Base-by-base conservation (phyloP, 1,284 basidiomycete genomes). In the Cutaneotrichosporon sp. region DNA sequence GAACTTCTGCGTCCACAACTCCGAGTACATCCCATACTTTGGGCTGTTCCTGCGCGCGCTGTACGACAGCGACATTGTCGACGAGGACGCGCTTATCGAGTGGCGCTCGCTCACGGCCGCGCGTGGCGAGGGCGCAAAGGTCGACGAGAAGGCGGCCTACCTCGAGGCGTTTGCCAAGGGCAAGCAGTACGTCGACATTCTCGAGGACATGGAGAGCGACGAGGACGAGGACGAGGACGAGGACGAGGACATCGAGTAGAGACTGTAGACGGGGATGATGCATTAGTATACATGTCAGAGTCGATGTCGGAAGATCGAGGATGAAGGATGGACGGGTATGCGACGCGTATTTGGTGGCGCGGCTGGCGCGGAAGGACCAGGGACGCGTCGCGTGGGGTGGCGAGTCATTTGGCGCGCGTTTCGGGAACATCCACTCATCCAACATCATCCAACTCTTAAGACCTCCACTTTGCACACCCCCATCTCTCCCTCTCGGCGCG, bases 31-130 rank as follows among this genome's bases (percentile, higher is more conserved):
- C 11, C 72, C 72, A 5, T 76, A 68, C 69, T 80, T 78, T 61
- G 74, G 74, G 8, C 67, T 77, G n/a, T 66, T 80, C 52, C 68
- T 81, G 5, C 69, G 77, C 29, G 74, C 74, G 22, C 65, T 79
- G 51, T 82, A 81, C 67, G 76, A 81, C 63, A 65, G 70, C 11
- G 81, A 82, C 54, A 59, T 79, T 7, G 68, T 79, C 13, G 74
- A 72, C 20, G 79, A 79, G 53, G 73, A 76, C 20, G 76, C 72
- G 22, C 66, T 82, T 38, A 59, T 79, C 20, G 73, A 76, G 52
- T 82, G 81, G 81, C 76, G 77, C 58, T 72, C 69, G 27, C 64
- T 76, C 13, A 64, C 66, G 7, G 65, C 69, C 29, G 70, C 77
- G 1, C 71, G 69, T 38, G 80, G 77, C 8, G 74, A 75, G 45